These are phyloP conservation scores for Tulasnella sp. DNA, from an alignment of 768 basidiomycete species.

Conservation along the genomic window DNA sequence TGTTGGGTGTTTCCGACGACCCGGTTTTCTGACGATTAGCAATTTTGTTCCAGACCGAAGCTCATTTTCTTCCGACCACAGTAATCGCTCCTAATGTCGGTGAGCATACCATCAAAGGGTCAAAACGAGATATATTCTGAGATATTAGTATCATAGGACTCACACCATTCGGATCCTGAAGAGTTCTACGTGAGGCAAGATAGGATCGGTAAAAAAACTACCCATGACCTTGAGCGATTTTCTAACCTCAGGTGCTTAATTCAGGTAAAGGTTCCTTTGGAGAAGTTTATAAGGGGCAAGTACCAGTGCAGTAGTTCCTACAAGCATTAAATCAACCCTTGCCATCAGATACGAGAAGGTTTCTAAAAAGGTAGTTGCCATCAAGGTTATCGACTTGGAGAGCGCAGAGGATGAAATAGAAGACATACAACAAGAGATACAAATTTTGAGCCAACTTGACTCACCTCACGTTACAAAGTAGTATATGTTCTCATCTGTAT, in stretches of 20 bases:
- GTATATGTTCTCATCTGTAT: slow-evolving; percentile 23
- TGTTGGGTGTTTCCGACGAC: no score
- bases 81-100: no score
- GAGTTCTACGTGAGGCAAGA: slow-evolving; percentile 96
- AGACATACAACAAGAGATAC: slow-evolving; percentile 98
- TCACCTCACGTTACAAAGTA: slow-evolving; percentile 93
- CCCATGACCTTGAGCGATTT: neutral
- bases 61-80: no score
- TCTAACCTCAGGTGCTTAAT: neutral
- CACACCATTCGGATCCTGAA: slow-evolving; percentile 61
- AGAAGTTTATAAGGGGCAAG: slow-evolving; percentile 96
- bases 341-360: slow-evolving; percentile 76
- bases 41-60: no score
- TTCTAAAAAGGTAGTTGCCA: slow-evolving; percentile 93
- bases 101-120: no score
- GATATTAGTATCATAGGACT: no score
- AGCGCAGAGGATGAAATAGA: slow-evolving; percentile 99
- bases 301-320: neutral
- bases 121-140: no score
- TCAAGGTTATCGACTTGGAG: slow-evolving; percentile 99
- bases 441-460: slow-evolving; percentile 92
- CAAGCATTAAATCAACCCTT: neutral
- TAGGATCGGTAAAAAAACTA: slow-evolving; percentile 57
- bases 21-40: no score
- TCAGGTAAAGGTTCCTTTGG: slow-evolving; percentile 96